These are phyloP conservation scores for Wickerhamiella dianesei DNA, from an alignment of 805 yeast species.

Conservation along the genomic window DNA sequence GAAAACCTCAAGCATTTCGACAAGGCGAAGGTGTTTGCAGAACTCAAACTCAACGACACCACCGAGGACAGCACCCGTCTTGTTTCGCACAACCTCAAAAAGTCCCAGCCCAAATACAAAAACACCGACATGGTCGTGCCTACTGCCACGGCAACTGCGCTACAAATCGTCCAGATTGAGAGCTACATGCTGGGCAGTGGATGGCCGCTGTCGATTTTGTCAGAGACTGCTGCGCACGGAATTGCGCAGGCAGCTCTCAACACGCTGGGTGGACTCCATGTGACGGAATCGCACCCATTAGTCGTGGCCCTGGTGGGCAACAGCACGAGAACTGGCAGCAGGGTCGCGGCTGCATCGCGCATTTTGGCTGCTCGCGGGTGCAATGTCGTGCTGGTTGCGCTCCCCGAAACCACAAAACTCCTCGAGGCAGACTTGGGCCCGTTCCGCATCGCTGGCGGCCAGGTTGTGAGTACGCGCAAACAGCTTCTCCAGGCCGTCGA, in stretches of 20 bases:
- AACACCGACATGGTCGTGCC: slow-evolving; percentile 63
- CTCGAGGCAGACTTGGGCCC: slow-evolving; percentile 40
- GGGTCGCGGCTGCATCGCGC: slow-evolving; percentile 68
- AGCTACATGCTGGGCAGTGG: slow-evolving; percentile 42
- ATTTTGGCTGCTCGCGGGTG: slow-evolving; percentile 64
- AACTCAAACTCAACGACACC: slow-evolving; percentile 51
- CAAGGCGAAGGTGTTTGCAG: slow-evolving; percentile 64
- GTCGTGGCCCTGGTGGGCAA: slow-evolving; percentile 54
- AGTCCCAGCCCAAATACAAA: slow-evolving; percentile 35
- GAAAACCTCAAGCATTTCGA: slow-evolving; percentile 72
- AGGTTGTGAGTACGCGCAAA: slow-evolving; percentile 26
- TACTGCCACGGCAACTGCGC: slow-evolving; percentile 40
- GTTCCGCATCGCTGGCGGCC: slow-evolving; percentile 57
- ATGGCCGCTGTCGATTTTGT: slow-evolving; percentile 31
- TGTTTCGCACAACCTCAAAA: slow-evolving; percentile 51
- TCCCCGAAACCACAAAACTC: slow-evolving; percentile 20
- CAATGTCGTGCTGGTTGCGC: slow-evolving; percentile 42
- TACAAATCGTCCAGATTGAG: slow-evolving; percentile 68
- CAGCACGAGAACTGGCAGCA: slow-evolving; percentile 48
- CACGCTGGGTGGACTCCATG: slow-evolving; percentile 35
- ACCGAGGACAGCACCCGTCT: slow-evolving; percentile 47
- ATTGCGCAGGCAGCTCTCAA: slow-evolving; percentile 45
- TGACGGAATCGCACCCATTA: neutral
- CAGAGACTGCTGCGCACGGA: slow-evolving; percentile 60
- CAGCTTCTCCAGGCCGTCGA: slow-evolving; percentile 13